These are phyloP conservation scores for Luffa aegyptiaca DNA, from an alignment of 306 rosid genomes.

Conservation along the genomic window DNA sequence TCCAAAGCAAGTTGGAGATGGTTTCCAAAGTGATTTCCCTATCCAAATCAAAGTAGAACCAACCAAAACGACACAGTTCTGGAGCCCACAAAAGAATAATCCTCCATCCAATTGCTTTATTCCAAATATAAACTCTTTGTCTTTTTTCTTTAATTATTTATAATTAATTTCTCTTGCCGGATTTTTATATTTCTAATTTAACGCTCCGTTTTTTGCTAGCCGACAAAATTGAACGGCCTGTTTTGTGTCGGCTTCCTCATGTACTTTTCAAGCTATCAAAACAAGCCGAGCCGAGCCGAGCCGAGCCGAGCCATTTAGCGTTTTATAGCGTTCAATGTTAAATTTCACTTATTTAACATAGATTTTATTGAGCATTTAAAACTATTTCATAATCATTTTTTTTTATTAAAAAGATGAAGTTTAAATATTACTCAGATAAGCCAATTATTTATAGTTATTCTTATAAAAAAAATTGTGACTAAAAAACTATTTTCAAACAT, in stretches of 20 bases:
- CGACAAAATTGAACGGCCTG: slow-evolving; percentile 52
- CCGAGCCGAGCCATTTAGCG: not conserved
- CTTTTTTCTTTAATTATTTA: slow-evolving; percentile 19
- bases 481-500: too few species aligned
- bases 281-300: not conserved
- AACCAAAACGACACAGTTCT: slow-evolving; percentile 37
- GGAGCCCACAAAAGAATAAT: slow-evolving; percentile 40
- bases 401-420: too few species aligned
- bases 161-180: slow-evolving; percentile 16
- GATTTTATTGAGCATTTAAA: too few species aligned
- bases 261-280: not conserved
- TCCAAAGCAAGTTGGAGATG: not conserved
- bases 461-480: not conserved
- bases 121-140: slow-evolving; percentile 21
- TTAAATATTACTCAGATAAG: too few species aligned
- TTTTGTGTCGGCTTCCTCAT: slow-evolving; percentile 38
- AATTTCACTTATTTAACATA: not conserved
- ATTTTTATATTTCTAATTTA: slow-evolving; percentile 21
- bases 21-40: not conserved
- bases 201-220: slow-evolving; percentile 36
- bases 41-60: slow-evolving; percentile 21
- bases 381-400: too few species aligned
- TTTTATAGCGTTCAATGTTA: not conserved
- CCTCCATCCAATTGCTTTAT: slow-evolving; percentile 36
- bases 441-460: too few species aligned